These are phyloP conservation scores for Megacollybia marginata DNA, from an alignment of 768 basidiomycete species.

Conservation along the genomic window DNA sequence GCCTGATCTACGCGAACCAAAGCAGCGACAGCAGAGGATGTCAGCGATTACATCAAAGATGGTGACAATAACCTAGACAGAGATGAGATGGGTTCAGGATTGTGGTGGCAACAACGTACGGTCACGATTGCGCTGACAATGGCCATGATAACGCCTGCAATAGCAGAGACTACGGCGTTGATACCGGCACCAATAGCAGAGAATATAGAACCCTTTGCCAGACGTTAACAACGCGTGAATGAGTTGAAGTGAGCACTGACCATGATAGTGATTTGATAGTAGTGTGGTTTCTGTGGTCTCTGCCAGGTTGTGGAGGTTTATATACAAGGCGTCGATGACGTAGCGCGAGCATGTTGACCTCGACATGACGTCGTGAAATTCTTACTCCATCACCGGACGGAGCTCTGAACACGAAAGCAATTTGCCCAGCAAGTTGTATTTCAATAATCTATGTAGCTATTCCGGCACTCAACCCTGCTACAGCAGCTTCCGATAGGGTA, in stretches of 20 bases:
- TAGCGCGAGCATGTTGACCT: too few relatives aligned
- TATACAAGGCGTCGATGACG: too few relatives aligned
- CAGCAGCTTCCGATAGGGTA: slow-evolving; percentile 48
- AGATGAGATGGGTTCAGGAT: not conserved
- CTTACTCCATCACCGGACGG: too few relatives aligned
- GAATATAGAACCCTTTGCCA: slow-evolving; percentile 30
- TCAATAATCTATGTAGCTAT: too few relatives aligned
- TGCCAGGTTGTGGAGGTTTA: too few relatives aligned
- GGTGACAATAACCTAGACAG: slow-evolving; percentile 30
- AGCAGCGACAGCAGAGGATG: slow-evolving; percentile 11
- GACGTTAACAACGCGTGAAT: too few relatives aligned
- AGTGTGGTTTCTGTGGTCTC: too few relatives aligned
- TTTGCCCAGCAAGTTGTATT: too few relatives aligned
- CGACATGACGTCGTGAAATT: too few relatives aligned
- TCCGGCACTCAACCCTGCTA: slow-evolving; percentile 13
- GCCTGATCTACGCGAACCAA: slow-evolving; percentile 2
- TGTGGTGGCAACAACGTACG: slow-evolving; percentile 18
- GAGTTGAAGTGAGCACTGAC: too few relatives aligned
- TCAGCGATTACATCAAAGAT: slow-evolving; percentile 32
- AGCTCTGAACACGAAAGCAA: too few relatives aligned
- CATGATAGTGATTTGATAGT: too few relatives aligned
- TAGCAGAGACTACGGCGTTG: slow-evolving; percentile 31
- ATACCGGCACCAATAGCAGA: slow-evolving; percentile 36
- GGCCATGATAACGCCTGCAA: slow-evolving; percentile 30
- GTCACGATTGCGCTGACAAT: slow-evolving; percentile 30